Base-by-base conservation (phyloP, 441 rosid genomes). In the Theobroma grandiflorum region DNA sequence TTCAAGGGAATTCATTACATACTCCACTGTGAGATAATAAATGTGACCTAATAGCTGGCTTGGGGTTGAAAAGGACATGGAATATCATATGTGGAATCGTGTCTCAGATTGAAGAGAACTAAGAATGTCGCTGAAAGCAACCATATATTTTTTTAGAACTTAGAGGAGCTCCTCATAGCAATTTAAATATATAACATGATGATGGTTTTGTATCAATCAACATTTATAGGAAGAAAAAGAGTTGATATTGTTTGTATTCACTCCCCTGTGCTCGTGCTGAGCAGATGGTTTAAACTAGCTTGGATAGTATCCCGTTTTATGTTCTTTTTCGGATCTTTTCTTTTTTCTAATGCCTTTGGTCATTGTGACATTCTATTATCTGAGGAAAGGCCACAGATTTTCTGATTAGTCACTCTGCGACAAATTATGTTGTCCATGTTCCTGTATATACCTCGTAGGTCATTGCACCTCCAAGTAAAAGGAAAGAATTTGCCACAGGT, bases 1-100 rank as follows among this genome's bases (percentile, higher is more conserved):
- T 4, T 95, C 97, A 10, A 80, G 72, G 78, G 98, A 97, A 79
- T 95, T 95, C 82, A 86, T 90, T 49, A 90, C 91, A 50, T 91
- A 92, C 86, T 90, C 98, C 16, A 78, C 88, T 3, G 78, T 91
- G 82, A 92, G 99, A 88, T 95, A 88, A 93, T 75, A 76, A 62
- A 74, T 43, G 67, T 58, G 67, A 74, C 53, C 33, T 52, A 18
- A 33, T 37, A 52, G 75, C 77, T 74, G 14, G 26, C 14, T 74
- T 58, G 33, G 71, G 81, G 22, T 58, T 8, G 78, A 37, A 64
- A 65, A 22, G 49, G 35, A 37, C 49, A 9, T 35, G 47, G 63
- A 2, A 77, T 77, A n/a, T 55, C 38, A 40, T 67, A 20, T 37
- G 67, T 40, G 18, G 66, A 77, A 40, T 77, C 49, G n/a, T 40